Percentiles rank a stretch among this genome's conserved stretches.
These are phyloP conservation scores for Selaginella tamariscina DNA, from an alignment of 75 land plant species.

Conservation along the genomic window DNA sequence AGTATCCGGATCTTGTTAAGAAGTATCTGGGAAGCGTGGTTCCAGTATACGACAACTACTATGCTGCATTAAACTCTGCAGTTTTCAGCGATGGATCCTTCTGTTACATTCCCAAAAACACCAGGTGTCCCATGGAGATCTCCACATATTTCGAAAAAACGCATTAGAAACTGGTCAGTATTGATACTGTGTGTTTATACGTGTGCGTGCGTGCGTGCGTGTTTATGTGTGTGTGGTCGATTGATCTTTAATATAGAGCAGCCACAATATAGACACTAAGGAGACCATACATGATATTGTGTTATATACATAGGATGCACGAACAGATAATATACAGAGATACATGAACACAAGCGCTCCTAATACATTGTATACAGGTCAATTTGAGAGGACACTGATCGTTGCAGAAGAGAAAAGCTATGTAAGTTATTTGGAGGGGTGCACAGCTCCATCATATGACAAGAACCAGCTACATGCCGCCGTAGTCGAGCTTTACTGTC, in stretches of 20 bases:
- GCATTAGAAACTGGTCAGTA: too few relatives aligned
- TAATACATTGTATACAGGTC: slow-evolving; percentile 86
- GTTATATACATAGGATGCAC: too few relatives aligned
- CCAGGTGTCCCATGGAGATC: slow-evolving; percentile 89
- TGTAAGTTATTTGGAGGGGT: slow-evolving; percentile 92
- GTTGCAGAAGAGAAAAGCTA: slow-evolving; percentile 76
- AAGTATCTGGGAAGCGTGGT: slow-evolving; percentile 84
- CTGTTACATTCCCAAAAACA: slow-evolving; percentile 86
- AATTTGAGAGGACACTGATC: slow-evolving; percentile 92
- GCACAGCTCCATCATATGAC: slow-evolving; percentile 95
- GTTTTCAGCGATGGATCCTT: slow-evolving; percentile 99
- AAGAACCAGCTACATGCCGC: slow-evolving; percentile 95
- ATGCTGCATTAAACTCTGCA: slow-evolving; percentile 86
- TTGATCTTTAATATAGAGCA: too few relatives aligned
- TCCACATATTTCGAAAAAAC: slow-evolving; percentile 93
- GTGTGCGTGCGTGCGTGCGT: too few relatives aligned
- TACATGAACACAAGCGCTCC: too few relatives aligned
- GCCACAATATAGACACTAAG: too few relatives aligned
- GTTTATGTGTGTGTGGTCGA: too few relatives aligned
- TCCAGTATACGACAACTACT: slow-evolving; percentile 82
- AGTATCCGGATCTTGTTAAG: slow-evolving; percentile 82
- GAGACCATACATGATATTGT: too few relatives aligned
- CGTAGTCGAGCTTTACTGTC: slow-evolving; percentile 90
- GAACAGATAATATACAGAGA: too few relatives aligned
- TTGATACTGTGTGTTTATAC: too few relatives aligned